These are phyloP conservation scores for Colletotrichum camelliae DNA, from an alignment of 2,329 filamentous ascomycete genomes.

Conservation along the genomic window DNA sequence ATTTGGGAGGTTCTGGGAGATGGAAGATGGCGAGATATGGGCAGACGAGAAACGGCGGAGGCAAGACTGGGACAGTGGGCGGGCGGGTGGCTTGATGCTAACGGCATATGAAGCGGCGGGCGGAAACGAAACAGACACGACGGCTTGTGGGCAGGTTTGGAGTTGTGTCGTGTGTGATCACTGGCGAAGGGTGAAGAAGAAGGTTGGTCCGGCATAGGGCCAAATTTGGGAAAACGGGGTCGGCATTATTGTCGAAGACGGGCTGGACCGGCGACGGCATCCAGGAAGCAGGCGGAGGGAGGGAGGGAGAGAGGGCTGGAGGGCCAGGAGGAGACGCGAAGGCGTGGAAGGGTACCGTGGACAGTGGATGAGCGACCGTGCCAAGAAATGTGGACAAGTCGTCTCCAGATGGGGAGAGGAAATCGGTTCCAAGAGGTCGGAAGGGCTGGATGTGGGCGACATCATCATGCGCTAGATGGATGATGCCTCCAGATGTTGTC, in stretches of 20 bases:
- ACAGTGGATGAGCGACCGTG: background rate
- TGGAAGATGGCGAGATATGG: background rate
- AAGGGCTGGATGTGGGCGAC: background rate
- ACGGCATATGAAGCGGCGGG: background rate
- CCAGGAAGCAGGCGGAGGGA: background rate
- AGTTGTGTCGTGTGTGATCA: background rate
- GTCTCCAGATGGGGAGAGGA: slow-evolving; percentile 1
- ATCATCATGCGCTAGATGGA: slow-evolving; percentile 3
- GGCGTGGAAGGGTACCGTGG: background rate
- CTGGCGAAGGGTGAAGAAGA: background rate
- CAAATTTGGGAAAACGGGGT: background rate
- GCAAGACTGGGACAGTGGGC: background rate
- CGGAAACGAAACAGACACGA: slow-evolving; percentile 16
- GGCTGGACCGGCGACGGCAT: slow-evolving; percentile 1
- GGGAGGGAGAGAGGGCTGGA: background rate
- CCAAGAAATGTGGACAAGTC: background rate
- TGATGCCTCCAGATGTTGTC: slow-evolving; percentile 13
- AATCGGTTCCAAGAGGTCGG: slow-evolving; percentile 6
- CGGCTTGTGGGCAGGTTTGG: background rate
- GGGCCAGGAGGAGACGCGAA: background rate
- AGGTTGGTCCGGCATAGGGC: background rate
- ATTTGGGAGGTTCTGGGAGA: background rate
- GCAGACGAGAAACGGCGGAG: background rate
- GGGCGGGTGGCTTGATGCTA: background rate
- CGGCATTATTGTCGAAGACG: slow-evolving; percentile 6